These are phyloP conservation scores for Arthrocladium fulminans DNA, from an alignment of 2,329 filamentous ascomycete genomes.

Conservation along the genomic window DNA sequence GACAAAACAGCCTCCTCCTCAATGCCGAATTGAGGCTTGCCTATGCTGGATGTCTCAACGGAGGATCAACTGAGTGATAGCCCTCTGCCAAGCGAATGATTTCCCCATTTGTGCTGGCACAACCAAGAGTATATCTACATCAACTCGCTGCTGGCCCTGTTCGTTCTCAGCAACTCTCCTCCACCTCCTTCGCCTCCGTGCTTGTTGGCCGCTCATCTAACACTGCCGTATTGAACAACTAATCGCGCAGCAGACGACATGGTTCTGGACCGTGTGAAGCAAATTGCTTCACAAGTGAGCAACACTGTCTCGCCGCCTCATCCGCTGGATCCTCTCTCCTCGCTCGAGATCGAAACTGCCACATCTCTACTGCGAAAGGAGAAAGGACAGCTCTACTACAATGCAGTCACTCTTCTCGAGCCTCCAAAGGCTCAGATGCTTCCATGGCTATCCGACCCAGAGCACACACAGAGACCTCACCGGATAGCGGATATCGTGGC, in stretches of 20 bases:
- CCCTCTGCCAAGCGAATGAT: background rate
- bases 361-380: conserved; percentile 61
- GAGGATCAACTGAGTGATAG: background rate
- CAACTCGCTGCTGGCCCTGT: background rate
- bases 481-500: conserved; percentile 75
- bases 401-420: conserved; percentile 76
- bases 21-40: background rate
- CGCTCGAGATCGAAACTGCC: conserved; percentile 62
- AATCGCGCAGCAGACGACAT: conserved; percentile 29
- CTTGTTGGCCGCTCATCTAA: too few species aligned
- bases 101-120: background rate
- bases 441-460: conserved; percentile 62
- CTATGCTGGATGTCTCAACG: background rate
- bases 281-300: conserved; percentile 53
- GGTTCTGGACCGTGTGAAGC: conserved; percentile 56
- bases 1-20: background rate
- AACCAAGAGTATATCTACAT: background rate
- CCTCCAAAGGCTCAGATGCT: conserved; percentile 78
- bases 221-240: background rate
- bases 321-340: conserved; percentile 68
- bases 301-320: conserved; percentile 50
- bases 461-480: conserved; percentile 52
- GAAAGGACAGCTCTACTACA: conserved; percentile 67
- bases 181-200: background rate
- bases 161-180: background rate